Evolutionary conservation across 163 green algal species (phyloP).

Genomic region (Trebouxia gelatinosa): DNA sequence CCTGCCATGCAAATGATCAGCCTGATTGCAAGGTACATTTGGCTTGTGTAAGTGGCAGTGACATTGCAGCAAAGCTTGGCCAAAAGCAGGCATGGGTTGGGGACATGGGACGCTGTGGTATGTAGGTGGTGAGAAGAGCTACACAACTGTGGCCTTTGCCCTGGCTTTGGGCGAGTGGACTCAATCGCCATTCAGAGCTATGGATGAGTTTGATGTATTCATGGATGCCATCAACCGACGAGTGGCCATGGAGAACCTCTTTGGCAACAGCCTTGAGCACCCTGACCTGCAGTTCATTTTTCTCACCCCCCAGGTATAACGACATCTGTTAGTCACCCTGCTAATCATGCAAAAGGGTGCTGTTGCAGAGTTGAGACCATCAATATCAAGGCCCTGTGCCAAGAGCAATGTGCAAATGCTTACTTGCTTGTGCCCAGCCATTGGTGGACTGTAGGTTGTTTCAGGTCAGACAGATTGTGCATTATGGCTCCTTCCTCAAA

Average conservation of each 20-base stretch:
- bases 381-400: too few relatives aligned
- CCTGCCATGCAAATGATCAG: too few relatives aligned
- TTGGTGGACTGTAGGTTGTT: not conserved
- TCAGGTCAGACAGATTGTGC: not conserved
- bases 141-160: constrained; percentile 69
- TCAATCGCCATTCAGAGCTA: constrained; percentile 68
- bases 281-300: constrained; percentile 65
- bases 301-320: constrained; percentile 56
- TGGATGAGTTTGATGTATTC: constrained; percentile 84
- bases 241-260: constrained; percentile 55
- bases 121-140: constrained; percentile 68
- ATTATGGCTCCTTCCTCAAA: not conserved
- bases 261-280: constrained; percentile 52
- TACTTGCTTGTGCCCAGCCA: not conserved
- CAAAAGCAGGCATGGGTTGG: too few relatives aligned
- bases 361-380: too few relatives aligned
- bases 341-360: not conserved
- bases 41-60: too few relatives aligned
- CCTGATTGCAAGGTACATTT: too few relatives aligned
- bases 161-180: constrained; percentile 63
- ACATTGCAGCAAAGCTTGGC: not conserved
- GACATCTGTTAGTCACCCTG: not conserved
- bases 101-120: not conserved
- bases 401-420: not conserved
- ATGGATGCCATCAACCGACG: constrained; percentile 64